A percentile compares a stretch with the other conserved stretches of the same genome.
phyloP scores from a whole-genome alignment of 208 protist species.

The Trypanosoma melophagium region DNA sequence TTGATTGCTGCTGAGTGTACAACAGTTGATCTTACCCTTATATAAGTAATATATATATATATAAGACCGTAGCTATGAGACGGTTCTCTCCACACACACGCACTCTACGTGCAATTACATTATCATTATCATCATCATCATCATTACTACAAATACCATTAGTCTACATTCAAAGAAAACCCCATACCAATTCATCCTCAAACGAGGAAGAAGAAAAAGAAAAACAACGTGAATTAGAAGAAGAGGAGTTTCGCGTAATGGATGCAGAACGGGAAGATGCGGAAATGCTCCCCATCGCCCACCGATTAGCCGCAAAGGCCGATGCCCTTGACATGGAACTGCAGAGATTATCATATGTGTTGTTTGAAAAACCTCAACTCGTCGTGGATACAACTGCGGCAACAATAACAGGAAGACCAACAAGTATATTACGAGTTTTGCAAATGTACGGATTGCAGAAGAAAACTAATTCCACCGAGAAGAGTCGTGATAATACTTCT shows the following conservation, averaged over 20 bases:
- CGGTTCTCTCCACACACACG: too few species aligned
- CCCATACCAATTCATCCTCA: too few species aligned
- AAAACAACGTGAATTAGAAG: conserved; percentile 53
- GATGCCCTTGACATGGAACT: conserved; percentile 64
- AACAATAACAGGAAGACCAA: conserved; percentile 44
- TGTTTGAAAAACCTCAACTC: conserved; percentile 63
- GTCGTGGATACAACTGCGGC: conserved; percentile 44
- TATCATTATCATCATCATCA: too few species aligned
- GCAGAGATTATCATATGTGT: conserved; percentile 50
- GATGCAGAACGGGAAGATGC: conserved; percentile 31
- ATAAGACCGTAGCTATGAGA: too few species aligned
- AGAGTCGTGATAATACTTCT: too few species aligned
- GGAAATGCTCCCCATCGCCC: conserved; percentile 45
- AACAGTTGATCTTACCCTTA: too few species aligned
- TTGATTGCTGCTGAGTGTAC: too few species aligned
- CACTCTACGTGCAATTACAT: too few species aligned
- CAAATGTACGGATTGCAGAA: not conserved
- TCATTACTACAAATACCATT: too few species aligned
- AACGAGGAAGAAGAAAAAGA: conserved; percentile 5
- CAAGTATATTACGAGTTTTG: conserved; percentile 44
- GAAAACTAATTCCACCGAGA: too few species aligned
- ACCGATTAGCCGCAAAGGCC: conserved; percentile 55
- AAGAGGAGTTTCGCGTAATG: conserved; percentile 72
- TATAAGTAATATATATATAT: too few species aligned
- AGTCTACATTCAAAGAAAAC: too few species aligned